Evolutionary conservation across 108 stramenopile genomes (phyloP), one percentile per base, ranked within the genome.

Genomic region (Skeletonema marinoi): DNA sequence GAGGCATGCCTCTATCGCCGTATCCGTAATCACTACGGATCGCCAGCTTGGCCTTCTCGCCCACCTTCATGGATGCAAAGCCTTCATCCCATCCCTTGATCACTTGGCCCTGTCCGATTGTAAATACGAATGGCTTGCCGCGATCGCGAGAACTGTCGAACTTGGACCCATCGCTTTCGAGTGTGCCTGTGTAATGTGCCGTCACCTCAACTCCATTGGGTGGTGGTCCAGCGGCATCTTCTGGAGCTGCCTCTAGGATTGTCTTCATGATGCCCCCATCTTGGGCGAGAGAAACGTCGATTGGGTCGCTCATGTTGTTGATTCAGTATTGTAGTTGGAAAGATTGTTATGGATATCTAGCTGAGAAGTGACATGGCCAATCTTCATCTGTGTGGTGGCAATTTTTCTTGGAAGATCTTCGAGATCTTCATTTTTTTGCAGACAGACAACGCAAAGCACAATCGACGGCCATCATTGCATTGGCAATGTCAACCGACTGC

Each of bases 51-150:
- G 94, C 96, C 73, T 93, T 91, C 81, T 97, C 94, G 25, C 96
- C 96, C 2, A 92, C 82, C 56, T 89, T 91, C 96, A 97, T 95
- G 71, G 89, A 86, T 11, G 89, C 89, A 66, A 97, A 93, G 48
- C 92, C 95, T 39, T 93, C 88, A 75, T 99, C 98, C 98, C 98
- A 99, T 31, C 91, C 98, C 64, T 89, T 92, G 73, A 99, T 99
- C n/a, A 99, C 98, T 69, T 87, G 85, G 12, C 97, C 96, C 19
- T 86, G 70, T 9, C 98, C 98, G 65, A 98, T 91, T 19, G 93
- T 93, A 64, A 99, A 99, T 72, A 96, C 91, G 85, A 99, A 99
- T 6, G 95, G 86, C 66, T 93, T 86, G 31, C 96, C 96, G n/a
- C 96, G 87, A 80, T 96, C 94, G 11, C 83, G 81, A 60, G 83